These are phyloP conservation scores for Corinectria fuckeliana DNA, from an alignment of 2,329 filamentous ascomycete species.

Conservation along the genomic window DNA sequence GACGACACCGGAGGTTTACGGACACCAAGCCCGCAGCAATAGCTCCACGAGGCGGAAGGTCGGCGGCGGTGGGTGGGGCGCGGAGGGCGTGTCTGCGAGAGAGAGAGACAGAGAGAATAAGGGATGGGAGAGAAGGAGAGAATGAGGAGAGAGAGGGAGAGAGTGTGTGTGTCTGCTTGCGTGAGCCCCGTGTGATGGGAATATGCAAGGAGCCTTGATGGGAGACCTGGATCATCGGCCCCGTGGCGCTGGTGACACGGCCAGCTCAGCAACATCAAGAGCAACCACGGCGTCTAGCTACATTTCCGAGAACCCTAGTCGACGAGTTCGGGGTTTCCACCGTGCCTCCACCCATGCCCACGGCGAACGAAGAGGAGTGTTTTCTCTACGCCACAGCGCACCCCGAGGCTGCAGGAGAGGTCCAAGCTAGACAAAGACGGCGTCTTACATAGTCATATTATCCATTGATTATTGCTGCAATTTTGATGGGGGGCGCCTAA, in stretches of 20 bases:
- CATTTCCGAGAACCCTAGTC: not conserved
- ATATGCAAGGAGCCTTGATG: constrained; percentile 13
- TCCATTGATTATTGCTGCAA: not conserved
- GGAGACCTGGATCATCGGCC: constrained; percentile 22
- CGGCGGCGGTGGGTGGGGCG: constrained; percentile 4
- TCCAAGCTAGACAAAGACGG: not conserved
- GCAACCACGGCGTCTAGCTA: constrained; percentile 5
- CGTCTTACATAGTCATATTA: not conserved
- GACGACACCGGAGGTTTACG: constrained; percentile 10
- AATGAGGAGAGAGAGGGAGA: not conserved
- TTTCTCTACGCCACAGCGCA: constrained; percentile 2
- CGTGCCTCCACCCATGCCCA: not conserved
- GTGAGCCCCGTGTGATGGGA: constrained; percentile 14
- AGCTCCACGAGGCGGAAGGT: constrained; percentile 14
- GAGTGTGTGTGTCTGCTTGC: constrained; percentile 1
- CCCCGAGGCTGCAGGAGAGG: not conserved
- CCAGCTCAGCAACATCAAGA: constrained; percentile 34
- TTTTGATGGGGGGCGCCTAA: not conserved
- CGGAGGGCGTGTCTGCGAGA: not conserved
- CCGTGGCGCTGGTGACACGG: constrained; percentile 30
- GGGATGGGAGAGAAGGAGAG: not conserved
- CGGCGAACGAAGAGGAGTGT: not conserved
- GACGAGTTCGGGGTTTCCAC: not conserved
- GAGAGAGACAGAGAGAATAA: not conserved
- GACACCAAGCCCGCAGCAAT: constrained; percentile 10